Evolutionary conservation across 2,329 filamentous ascomycete genomes (phyloP), one percentile per base, ranked within the genome.

Genomic region (Aspergillus aculeatus): DNA sequence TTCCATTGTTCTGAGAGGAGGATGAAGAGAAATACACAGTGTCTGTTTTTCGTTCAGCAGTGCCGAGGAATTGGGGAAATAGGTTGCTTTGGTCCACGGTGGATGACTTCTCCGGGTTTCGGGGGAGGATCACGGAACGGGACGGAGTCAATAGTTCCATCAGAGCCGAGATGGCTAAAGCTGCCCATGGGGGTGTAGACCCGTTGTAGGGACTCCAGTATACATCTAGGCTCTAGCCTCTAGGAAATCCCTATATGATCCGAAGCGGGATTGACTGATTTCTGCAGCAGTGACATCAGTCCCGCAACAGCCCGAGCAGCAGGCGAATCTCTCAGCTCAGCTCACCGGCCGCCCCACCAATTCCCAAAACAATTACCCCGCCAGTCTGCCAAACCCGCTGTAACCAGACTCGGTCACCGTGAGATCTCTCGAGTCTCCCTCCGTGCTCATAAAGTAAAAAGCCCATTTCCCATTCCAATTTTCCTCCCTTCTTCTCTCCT

Each of bases 211-310:
- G 11, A 14, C 35, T 38, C 35, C 14, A 41, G 38, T 41, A n/a
- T n/a, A 44, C 38, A 16, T 44, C 16, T 44, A 44, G 38, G 16
- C 38, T 19, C 38, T 35, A 23, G 23, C 4, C 23, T 23, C 23
- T 4, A 23, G 23, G 23, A 23, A 23, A 44, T 44, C 16, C 38
- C 38, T 44, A 44, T 7, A 44, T 50, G 58, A 62, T 62, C 67
- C 67, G 67, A 69, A 66, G 64, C 64, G 16, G 38, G 16, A n/a
- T 16, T 44, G 38, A 62, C 61, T 56, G 38, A 65, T 66, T 47
- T 63, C 60, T 62, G 68, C 73, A 69, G 72, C 71, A 66, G 62
- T 77, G 72, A 75, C 72, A 75, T 76, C 73, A 76, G 70, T 75
- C 72, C 74, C 74, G 74, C 73, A 75, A 73, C 71, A 76, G 73